Evolutionary conservation across 1,284 basidiomycete species (phyloP), one percentile per base, ranked within the genome.

Genomic region (Moesziomyces globuligerus): DNA sequence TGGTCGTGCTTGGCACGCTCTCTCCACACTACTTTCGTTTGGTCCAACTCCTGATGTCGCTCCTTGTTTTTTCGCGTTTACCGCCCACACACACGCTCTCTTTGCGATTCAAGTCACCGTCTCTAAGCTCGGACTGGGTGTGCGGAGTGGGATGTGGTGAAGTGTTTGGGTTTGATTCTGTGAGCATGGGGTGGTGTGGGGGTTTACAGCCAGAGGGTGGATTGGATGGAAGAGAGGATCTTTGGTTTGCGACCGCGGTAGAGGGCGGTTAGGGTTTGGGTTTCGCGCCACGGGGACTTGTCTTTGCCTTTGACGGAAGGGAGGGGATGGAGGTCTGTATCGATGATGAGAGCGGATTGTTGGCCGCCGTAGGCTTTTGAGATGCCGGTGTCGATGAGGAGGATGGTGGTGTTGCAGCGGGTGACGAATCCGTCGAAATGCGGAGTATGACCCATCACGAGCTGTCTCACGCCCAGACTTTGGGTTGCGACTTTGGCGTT

Each of bases 331-430:
- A 78, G 56, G 23, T 67, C 49, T 10, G 71, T 64, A 26, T 80
- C 78, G 37, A 80, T 64, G 21, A 80, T 40, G 10, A 82, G 50
- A 6, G 80, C 79, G 43, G 59, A 66, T 48, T 76, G 78, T 39
- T 74, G 61, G 2, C 80, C 80, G 26, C 80, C 78, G 32, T 82
- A 82, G 1, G 78, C 79, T 2, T 57, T 36, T 17, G 67, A 73
- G 37, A 81, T 80, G 21, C 80, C 80, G 3, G 80, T 82, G 38
- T 82, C 80, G 39, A 82, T 82, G 43, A 81, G 56, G 4, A 78
- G 48, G 29, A 82, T 50, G 2, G 40, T 37, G 32, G 42, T 32
- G 23, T 67, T 26, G 58, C 80, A 82, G 4, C 80, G 54, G 7
- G 56, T 51, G 6, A 74, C 73, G 41, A 81, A 78, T 24, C 79